phyloP scores from a whole-genome alignment of 371 early-diverging fungal genomes.

The Lichtheimia hyalospora region DNA sequence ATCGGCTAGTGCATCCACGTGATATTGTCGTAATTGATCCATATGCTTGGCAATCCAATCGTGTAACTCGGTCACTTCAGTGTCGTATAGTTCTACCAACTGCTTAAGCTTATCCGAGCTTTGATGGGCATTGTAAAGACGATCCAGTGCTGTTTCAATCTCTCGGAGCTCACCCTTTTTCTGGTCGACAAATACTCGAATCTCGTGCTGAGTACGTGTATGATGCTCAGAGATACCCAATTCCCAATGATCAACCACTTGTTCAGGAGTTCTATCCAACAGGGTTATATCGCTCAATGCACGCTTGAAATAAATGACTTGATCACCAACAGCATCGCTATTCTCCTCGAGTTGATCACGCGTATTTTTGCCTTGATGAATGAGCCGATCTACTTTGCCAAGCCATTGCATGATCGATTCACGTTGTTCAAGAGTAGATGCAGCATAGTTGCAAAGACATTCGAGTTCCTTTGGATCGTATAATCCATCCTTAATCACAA shows the following conservation, averaged over 20 bases:
- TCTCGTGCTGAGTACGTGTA: slow-evolving; percentile 8
- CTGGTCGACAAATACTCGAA: slow-evolving; percentile 14
- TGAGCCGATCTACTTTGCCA: slow-evolving; percentile 6
- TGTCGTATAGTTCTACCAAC: slow-evolving; percentile 28
- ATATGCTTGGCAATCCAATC: slow-evolving; percentile 36
- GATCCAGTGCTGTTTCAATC: slow-evolving; percentile 15
- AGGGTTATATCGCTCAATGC: background rate
- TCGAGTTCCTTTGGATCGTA: slow-evolving; percentile 14
- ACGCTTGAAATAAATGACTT: slow-evolving; percentile 2
- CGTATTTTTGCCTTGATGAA: slow-evolving; percentile 20
- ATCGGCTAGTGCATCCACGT: slow-evolving; percentile 1
- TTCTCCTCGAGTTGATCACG: slow-evolving; percentile 17
- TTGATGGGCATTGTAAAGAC: slow-evolving; percentile 13
- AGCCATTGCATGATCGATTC: slow-evolving; percentile 10
- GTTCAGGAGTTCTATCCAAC: background rate
- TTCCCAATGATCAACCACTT: slow-evolving; percentile 12
- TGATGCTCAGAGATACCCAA: slow-evolving; percentile 22
- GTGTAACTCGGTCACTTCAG: slow-evolving; percentile 25
- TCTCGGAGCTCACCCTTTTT: slow-evolving; percentile 11
- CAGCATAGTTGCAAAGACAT: slow-evolving; percentile 18
- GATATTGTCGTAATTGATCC: background rate
- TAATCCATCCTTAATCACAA: slow-evolving; percentile 3
- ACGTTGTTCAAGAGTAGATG: slow-evolving; percentile 26
- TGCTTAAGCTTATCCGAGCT: slow-evolving; percentile 25
- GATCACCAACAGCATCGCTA: background rate